Evolutionary conservation across 2,329 filamentous ascomycete species (phyloP), one percentile per base, ranked within the genome.

Genomic region (Neopestalotiopsis rosae): DNA sequence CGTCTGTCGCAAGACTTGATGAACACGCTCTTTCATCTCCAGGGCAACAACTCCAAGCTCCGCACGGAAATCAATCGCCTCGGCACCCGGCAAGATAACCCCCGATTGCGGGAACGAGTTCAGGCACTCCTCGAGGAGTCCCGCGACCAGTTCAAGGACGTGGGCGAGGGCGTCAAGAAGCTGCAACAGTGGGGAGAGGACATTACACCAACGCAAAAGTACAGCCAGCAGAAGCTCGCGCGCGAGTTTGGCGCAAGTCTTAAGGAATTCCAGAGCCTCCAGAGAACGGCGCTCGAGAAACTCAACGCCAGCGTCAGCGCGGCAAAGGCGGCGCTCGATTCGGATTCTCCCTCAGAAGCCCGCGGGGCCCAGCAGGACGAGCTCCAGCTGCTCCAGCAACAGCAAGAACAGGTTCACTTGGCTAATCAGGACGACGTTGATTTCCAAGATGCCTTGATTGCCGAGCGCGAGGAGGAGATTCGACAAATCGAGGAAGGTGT

Each of bases 401-500:
- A 92, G 73, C 89, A 95, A 75, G 91, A 96, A 74, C 89, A 95
- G 74, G 85, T 92, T 13, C 93, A 94, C 68, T 87, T 98, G 9
- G 96, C 95, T 1, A 89, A 94, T 34, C 96, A 99, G 80, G 92
- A 94, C 74, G 97, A 99, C 78, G 96, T 99, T 58, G 95, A 99
- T 79, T 99, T 98, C 83, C 96, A 99, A 78, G 96, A 99, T 74
- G 91, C 92, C 17, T 86, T 99, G 69, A 99, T 99, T 77, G 91
- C 97, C 70, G 95, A 99, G 85, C 94, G 97, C 67, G 96, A 99
- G 81, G 91, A 94, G 68, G 96, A 99, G 84, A 99, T 99, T 73
- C 91, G 95, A 71, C 97, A 97, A 79, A 99, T 99, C 76, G 96
- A 98, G 83, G 95, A 98, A 81, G 94, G 93, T 67, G 96, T 99